Base-by-base conservation (phyloP, 805 yeast species). In the Saccharomycopsis sp. region DNA sequence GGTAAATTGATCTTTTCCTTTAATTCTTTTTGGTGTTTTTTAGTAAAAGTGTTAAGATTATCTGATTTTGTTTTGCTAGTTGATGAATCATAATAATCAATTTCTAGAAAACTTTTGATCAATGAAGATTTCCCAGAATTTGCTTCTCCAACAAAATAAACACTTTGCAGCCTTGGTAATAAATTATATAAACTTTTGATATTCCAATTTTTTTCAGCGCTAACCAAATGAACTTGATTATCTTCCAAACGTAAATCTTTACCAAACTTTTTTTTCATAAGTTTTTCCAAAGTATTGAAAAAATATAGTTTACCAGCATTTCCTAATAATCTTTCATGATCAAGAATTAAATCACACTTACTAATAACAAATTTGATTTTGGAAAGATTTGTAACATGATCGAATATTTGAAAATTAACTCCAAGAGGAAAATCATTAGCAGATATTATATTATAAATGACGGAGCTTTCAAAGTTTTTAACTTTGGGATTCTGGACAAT, bases 101-200 rank as follows among this genome's bases (percentile, higher is more conserved):
- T 37, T 5, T 20, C 19, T 68, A 70, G 45, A 15, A 79, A 47
- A 15, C 74, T 51, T 48, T 68, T 71, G 1, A 79, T 63, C 28
- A 82, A 49, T 2, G 79, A 66, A 2, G 85, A 74, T 53, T 82
- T 82, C 1, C 94, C 94, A 12, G 72, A 66, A 51, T 82, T 82
- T 9, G 79, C 74, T 44, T 67, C 67, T 1, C 94, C 94, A 17
- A 81, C 59, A 23, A 82, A 56, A 51, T 72, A 76, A 5, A 70
- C 55, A 25, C 60, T 58, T 3, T 15, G 15, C n/a, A n/a, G n/a
- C n/a, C n/a, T n/a, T 0, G 64, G 63, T 5, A 79, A 51, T 5
- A 50, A 50, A 1, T 57, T 49, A 6, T 64, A 47, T 2, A 80
- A 51, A 1, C 53, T 49, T 1, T 60, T 51, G 2, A 72, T 51